Percentiles rank a stretch among this genome's conserved stretches.
Evolutionary conservation across 2,329 filamentous ascomycete genomes (phyloP).

Genomic region (Ramularia collo-cygni): DNA sequence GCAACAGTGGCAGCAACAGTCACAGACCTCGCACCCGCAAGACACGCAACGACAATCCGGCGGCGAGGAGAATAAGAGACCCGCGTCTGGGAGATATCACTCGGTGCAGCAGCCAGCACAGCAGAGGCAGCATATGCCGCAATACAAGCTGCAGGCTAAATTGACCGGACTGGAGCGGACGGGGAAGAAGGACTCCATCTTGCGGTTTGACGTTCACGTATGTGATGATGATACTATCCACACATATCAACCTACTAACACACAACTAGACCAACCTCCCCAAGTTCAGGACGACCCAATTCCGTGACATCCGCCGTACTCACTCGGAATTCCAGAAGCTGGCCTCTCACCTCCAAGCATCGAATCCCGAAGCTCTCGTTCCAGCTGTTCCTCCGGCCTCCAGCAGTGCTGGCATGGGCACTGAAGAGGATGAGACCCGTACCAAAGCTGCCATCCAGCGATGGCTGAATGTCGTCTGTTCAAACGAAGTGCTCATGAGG

Average conservation of each 20-base stretch:
- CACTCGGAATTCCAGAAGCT: constrained; percentile 96
- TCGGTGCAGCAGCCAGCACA: constrained; percentile 30
- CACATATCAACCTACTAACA: constrained; percentile 14
- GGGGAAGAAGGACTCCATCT: constrained; percentile 88
- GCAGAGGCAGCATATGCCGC: constrained; percentile 27
- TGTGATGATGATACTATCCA: constrained; percentile 27
- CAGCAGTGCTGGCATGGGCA: constrained; percentile 89
- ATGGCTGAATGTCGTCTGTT: constrained; percentile 91
- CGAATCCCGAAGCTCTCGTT: constrained; percentile 93
- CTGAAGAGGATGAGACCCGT: constrained; percentile 86
- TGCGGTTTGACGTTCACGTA: constrained; percentile 96
- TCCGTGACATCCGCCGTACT: constrained; percentile 89
- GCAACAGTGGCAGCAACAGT: constrained; percentile 32
- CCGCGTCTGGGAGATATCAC: constrained; percentile 25
- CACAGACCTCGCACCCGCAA: constrained; percentile 33
- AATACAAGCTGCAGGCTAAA: constrained; percentile 77
- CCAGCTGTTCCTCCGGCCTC: constrained; percentile 91
- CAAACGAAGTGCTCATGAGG: constrained; percentile 83
- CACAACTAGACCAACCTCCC: constrained; percentile 85
- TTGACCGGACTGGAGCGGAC: constrained; percentile 89
- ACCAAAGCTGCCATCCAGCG: constrained; percentile 86
- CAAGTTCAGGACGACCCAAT: constrained; percentile 94
- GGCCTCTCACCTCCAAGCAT: constrained; percentile 90
- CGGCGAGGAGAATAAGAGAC: constrained; percentile 25
- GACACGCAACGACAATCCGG: constrained; percentile 21